Evolutionary conservation across 352 stramenopile species (phyloP).

Genomic region (Phytophthora ramorum): DNA sequence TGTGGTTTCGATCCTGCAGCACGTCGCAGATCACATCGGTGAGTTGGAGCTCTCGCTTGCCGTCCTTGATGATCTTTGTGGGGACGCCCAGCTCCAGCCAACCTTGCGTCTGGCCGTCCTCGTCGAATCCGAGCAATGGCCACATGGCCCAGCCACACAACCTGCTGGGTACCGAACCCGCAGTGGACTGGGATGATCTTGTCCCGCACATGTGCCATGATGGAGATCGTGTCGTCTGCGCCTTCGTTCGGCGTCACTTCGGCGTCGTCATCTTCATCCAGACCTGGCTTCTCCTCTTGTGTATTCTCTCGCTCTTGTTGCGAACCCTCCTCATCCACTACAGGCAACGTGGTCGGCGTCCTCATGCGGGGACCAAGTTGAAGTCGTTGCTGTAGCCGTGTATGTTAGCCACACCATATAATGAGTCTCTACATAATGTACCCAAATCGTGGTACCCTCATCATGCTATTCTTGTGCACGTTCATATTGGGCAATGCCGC

Average conservation of each 20-base stretch:
- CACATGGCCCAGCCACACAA: constrained; percentile 76
- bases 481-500: constrained; percentile 5
- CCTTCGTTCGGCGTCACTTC: constrained; percentile 53
- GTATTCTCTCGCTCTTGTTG: background rate
- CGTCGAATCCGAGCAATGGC: constrained; percentile 75
- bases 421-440: constrained; percentile 1
- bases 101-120: constrained; percentile 45
- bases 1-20: constrained; percentile 58
- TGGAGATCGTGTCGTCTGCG: constrained; percentile 58
- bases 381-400: constrained; percentile 17
- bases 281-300: background rate
- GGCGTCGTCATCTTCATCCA: constrained; percentile 12
- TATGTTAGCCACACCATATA: background rate
- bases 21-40: constrained; percentile 77
- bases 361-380: background rate
- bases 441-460: constrained; percentile 1
- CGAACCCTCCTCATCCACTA: constrained; percentile 11
- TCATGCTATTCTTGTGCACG: background rate
- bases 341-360: background rate
- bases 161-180: constrained; percentile 75
- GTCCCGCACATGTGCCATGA: constrained; percentile 71
- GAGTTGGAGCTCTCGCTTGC: constrained; percentile 53
- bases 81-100: constrained; percentile 64
- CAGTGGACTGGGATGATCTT: constrained; percentile 78
- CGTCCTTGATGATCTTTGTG: constrained; percentile 48